Conservation (phyloP, 2,329 filamentous ascomycete genomes). For the Claviceps spartinae region DNA sequence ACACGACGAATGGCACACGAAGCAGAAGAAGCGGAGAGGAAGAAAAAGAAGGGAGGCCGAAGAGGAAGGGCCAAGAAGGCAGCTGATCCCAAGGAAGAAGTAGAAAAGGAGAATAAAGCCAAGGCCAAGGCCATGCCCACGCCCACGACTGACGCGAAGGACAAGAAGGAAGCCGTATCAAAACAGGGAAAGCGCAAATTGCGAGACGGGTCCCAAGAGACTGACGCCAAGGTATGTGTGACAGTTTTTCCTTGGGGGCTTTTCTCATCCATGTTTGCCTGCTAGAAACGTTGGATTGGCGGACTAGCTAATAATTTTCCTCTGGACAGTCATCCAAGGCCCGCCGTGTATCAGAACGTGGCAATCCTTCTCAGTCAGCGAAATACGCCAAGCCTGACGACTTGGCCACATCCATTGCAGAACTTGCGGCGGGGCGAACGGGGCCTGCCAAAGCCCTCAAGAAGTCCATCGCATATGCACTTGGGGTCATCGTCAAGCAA, state of each 20-base stretch:
- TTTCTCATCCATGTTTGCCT: too few species aligned
- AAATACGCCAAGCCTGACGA: constrained; percentile 38
- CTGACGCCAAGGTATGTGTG: constrained; percentile 31
- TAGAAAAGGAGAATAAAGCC: constrained; percentile 27
- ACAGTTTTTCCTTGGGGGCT: constrained; percentile 5
- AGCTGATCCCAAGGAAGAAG: constrained; percentile 53
- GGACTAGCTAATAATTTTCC: background rate
- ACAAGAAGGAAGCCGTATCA: constrained; percentile 14
- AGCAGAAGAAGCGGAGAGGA: constrained; percentile 46
- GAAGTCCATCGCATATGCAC: constrained; percentile 52
- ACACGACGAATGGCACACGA: constrained; percentile 49
- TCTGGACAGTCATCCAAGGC: constrained; percentile 25
- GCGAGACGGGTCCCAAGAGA: constrained; percentile 42
- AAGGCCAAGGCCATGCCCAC: constrained; percentile 24
- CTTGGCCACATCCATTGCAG: constrained; percentile 34
- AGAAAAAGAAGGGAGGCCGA: constrained; percentile 45
- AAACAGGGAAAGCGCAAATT: constrained; percentile 43
- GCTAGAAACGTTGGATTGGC: too few species aligned
- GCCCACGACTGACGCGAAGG: constrained; percentile 31
- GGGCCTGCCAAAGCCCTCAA: constrained; percentile 56
- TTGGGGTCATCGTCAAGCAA: constrained; percentile 54
- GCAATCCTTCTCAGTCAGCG: constrained; percentile 20
- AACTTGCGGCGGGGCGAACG: constrained; percentile 50
- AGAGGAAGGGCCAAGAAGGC: constrained; percentile 50
- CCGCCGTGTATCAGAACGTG: constrained; percentile 41